phyloP scores from a whole-genome alignment of 805 yeast genomes.

The Hanseniaspora vineae region DNA sequence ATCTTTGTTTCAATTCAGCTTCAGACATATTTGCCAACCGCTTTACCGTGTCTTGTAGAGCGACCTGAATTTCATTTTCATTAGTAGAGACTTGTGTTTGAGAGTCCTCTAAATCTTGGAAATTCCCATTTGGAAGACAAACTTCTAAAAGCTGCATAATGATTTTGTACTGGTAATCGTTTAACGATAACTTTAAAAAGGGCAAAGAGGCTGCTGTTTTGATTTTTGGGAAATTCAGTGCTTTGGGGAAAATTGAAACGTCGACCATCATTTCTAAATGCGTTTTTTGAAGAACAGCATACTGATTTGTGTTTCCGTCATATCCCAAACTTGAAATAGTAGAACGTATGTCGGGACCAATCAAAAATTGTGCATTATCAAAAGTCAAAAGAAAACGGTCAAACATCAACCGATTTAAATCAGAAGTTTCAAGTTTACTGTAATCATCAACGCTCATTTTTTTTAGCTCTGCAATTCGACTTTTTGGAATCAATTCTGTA shows the following conservation, averaged over 20 bases:
- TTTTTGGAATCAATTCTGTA: constrained; percentile 68
- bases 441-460: constrained; percentile 58
- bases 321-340: constrained; percentile 53
- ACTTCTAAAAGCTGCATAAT: constrained; percentile 65
- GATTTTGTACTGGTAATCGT: constrained; percentile 83
- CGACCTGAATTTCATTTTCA: constrained; percentile 16
- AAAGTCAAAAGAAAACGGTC: constrained; percentile 70
- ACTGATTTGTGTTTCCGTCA: constrained; percentile 13
- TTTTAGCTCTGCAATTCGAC: constrained; percentile 55
- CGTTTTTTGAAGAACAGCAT: constrained; percentile 62
- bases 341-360: constrained; percentile 70
- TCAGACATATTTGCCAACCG: constrained; percentile 29
- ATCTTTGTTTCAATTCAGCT: constrained; percentile 40
- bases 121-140: constrained; percentile 39
- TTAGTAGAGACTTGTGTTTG: constrained; percentile 5
- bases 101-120: constrained; percentile 4
- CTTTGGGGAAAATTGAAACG: constrained; percentile 74
- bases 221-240: constrained; percentile 57
- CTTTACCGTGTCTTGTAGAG: constrained; percentile 10
- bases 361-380: constrained; percentile 76
- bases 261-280: constrained; percentile 65
- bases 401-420: constrained; percentile 70
- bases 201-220: constrained; percentile 72
- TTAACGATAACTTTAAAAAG: constrained; percentile 51
- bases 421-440: constrained; percentile 33